Percentiles rank a stretch among this genome's conserved stretches.
Conservation (phyloP, 257 asterid species). For the Lycium ferocissimum region DNA sequence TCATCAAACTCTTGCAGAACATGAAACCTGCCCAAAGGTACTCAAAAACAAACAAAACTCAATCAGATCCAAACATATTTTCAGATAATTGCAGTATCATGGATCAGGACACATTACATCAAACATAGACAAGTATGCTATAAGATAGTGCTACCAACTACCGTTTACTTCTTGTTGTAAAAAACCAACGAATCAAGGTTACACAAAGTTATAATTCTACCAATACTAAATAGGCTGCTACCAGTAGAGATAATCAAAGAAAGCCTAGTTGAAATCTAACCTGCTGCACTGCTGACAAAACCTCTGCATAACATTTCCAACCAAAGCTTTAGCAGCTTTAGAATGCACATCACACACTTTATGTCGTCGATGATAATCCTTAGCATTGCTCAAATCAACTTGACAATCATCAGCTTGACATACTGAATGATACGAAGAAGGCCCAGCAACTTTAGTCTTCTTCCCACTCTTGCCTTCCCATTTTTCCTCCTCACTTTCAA, state of each 20-base stretch:
- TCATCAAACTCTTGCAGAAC: constrained; percentile 91
- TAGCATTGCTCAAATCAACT: constrained; percentile 77
- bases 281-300: constrained; percentile 99
- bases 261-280: constrained; percentile 40
- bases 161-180: not conserved
- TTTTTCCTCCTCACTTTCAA: constrained; percentile 47
- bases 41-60: constrained; percentile 3
- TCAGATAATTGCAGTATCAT: not conserved
- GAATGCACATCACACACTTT: constrained; percentile 92
- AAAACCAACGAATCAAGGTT: not conserved
- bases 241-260: not conserved
- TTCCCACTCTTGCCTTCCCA: constrained; percentile 65
- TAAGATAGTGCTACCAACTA: not conserved
- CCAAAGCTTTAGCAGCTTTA: constrained; percentile 75
- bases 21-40: constrained; percentile 70
- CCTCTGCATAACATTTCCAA: constrained; percentile 80
- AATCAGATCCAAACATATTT: not conserved
- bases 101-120: not conserved
- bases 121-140: not conserved
- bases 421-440: constrained; percentile 54
- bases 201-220: not conserved
- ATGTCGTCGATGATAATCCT: constrained; percentile 90
- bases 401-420: constrained; percentile 91
- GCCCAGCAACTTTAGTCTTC: constrained; percentile 59
- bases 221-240: not conserved